Evolutionary conservation across 371 early-diverging fungal species (phyloP), one percentile per base, ranked within the genome.

Genomic region (Haplosporangium sp.): DNA sequence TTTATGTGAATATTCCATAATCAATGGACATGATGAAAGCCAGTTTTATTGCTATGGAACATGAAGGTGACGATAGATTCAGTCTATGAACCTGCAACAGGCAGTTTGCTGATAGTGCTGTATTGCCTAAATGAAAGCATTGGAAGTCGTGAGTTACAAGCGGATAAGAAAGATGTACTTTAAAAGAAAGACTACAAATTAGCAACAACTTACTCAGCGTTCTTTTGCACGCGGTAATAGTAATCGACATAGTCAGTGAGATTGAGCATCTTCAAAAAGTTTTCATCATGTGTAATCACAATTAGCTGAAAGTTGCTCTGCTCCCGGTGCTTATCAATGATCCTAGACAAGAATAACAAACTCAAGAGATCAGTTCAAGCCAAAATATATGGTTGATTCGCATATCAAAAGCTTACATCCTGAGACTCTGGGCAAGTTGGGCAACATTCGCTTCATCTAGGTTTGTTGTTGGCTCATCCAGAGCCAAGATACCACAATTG

Each of bases 381-480:
- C 8, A 57, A 42, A n/a, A 11, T 56, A 35, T n/a, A 48, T 9
- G 34, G 10, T 35, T 34, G 35, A 3, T 34, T 55, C 9, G 3
- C 10, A 55, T 34, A 34, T 6, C 9, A 35, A 34, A 15, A 39
- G 67, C 79, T 82, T 88, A 95, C 94, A 85, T 85, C 27, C 88
- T 89, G 17, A 99, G 83, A 34, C 94, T 94, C 37, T 86, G 85
- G 0, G 99, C 99, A 67, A 99, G 86, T 64, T 94, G 94, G 67
- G 93, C 89, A 55, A 99, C 94, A 81, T 99, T 99, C 7, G 90
- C 96, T 52, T 91, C 88, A 84, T 99, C 99, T 20, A 99, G 85
- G 83, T 99, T 99, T 0, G 99, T 99, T 0, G 99, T 99, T 0
- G 99, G 99, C 77, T 99, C 99, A 85, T 99, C 99, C 59, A 99